These are phyloP conservation scores for Mollisiaceae sp. DNA, from an alignment of 2,329 filamentous ascomycete species.

Conservation along the genomic window DNA sequence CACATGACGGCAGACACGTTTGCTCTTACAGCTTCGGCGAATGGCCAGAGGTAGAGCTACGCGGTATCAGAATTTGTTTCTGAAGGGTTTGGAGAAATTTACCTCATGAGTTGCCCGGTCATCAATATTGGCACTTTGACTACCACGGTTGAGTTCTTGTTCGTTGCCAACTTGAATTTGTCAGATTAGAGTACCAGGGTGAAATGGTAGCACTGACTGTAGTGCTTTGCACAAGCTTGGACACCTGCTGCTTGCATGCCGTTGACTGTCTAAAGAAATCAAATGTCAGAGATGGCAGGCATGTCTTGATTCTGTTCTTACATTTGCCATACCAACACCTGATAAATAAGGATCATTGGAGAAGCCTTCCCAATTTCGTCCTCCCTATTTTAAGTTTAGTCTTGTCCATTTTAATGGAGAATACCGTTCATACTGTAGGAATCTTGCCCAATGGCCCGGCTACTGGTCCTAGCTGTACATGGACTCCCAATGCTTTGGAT, in stretches of 20 bases:
- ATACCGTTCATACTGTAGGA: slow-evolving; percentile 46
- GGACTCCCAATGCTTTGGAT: slow-evolving; percentile 70
- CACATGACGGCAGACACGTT: slow-evolving; percentile 74
- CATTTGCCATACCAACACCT: slow-evolving; percentile 63
- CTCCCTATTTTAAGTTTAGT: slow-evolving; percentile 55
- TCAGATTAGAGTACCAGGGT: background rate
- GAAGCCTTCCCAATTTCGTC: slow-evolving; percentile 85
- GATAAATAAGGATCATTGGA: slow-evolving; percentile 78
- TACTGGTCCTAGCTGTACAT: slow-evolving; percentile 76
- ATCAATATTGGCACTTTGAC: slow-evolving; percentile 61
- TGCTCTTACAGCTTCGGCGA: slow-evolving; percentile 69
- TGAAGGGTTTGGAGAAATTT: slow-evolving; percentile 56
- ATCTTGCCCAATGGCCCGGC: slow-evolving; percentile 77
- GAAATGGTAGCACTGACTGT: slow-evolving; percentile 45
- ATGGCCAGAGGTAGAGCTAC: slow-evolving; percentile 52
- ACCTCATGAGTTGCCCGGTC: slow-evolving; percentile 72
- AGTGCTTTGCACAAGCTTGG: slow-evolving; percentile 63
- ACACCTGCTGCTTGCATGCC: slow-evolving; percentile 59
- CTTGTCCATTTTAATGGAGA: background rate
- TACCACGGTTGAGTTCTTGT: slow-evolving; percentile 65
- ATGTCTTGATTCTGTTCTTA: slow-evolving; percentile 12
- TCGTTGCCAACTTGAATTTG: slow-evolving; percentile 63
- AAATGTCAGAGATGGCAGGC: background rate
- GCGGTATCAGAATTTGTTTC: slow-evolving; percentile 9
- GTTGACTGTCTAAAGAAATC: slow-evolving; percentile 56